Evolutionary conservation across 2,329 filamentous ascomycete species (phyloP), one percentile per base, ranked within the genome.

Genomic region (Apiospora phragmitis): DNA sequence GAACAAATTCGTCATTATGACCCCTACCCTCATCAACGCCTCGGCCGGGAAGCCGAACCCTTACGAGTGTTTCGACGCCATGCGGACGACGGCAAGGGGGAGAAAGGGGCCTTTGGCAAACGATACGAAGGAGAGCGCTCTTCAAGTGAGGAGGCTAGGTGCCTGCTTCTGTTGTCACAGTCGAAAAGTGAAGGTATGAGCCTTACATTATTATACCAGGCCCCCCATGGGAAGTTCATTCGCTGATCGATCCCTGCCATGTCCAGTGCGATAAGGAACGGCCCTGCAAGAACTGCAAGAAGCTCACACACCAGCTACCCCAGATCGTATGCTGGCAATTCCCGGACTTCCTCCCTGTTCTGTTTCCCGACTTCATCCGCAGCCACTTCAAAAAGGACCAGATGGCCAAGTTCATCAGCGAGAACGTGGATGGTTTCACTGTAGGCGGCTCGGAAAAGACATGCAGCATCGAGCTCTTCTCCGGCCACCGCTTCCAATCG

Each of bases 91-190:
- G 9, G 86, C 88, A 72, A 83, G 86, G 69, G 88, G 88, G 1
- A 83, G 88, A 68, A 89, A 89, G 75, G 88, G 88, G 0, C 87
- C 87, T 1, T 77, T 89, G 47, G 85, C 86, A 35, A 82, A 85
- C 65, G 84, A 86, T n/a, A 86, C 83, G 41, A 88, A 88, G 76
- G 82, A 88, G 77, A 85, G 82, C 65, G 88, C 88, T 0, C 81
- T 89, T 2, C 83, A 87, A 70, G 86, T 90, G 14, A 84, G 88
- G 21, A 83, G 87, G 42, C 77, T 83, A 5, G 87, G 88, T 7
- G 88, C 88, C 12, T 90, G 88, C 76, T 89, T 89, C 80, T 88
- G 86, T 79, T 90, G 88, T 75, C 87, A 88, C 75, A 86, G 85
- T 70, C 86, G 88, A 73, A 90, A 90, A 77, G 88, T 90, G 69